Conservation (phyloP, 176 grass and related monocot genomes). For the Typha latifolia region DNA sequence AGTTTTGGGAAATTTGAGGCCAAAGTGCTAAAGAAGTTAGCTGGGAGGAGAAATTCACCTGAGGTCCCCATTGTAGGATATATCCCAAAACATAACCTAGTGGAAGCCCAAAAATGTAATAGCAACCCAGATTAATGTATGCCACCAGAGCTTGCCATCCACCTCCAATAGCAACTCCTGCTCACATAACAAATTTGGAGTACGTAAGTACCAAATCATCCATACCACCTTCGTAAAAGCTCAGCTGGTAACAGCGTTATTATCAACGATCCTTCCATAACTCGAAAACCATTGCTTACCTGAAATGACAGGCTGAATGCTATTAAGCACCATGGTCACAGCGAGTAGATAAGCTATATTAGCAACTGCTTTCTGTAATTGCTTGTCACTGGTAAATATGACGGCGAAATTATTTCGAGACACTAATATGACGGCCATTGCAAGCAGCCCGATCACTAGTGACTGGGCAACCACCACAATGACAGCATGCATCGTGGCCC, state of each 20-base stretch:
- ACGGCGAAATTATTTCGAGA: slow-evolving; percentile 37
- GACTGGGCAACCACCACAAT: slow-evolving; percentile 36
- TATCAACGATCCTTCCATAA: neutral
- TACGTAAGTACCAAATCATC: neutral
- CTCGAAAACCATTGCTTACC: slow-evolving; percentile 18
- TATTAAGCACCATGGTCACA: slow-evolving; percentile 55
- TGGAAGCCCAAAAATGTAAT: slow-evolving; percentile 52
- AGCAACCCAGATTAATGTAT: slow-evolving; percentile 51
- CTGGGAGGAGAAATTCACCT: neutral
- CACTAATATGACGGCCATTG: slow-evolving; percentile 23
- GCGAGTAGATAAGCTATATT: slow-evolving; percentile 53
- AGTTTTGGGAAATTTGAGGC: slow-evolving; percentile 12
- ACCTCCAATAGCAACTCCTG: slow-evolving; percentile 63
- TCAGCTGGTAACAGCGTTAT: neutral
- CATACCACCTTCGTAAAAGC: neutral
- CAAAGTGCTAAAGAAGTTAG: too few species aligned
- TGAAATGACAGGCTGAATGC: slow-evolving; percentile 70
- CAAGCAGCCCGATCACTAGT: slow-evolving; percentile 35
- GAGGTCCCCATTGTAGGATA: slow-evolving; percentile 23
- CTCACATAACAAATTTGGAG: neutral
- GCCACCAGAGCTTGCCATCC: slow-evolving; percentile 74
- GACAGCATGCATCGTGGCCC: slow-evolving; percentile 53
- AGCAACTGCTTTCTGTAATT: slow-evolving; percentile 29
- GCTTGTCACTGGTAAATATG: slow-evolving; percentile 32
- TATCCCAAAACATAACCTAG: slow-evolving; percentile 52